Evolutionary conservation across 2,329 filamentous ascomycete genomes (phyloP).

Genomic region (Claviceps sp.): DNA sequence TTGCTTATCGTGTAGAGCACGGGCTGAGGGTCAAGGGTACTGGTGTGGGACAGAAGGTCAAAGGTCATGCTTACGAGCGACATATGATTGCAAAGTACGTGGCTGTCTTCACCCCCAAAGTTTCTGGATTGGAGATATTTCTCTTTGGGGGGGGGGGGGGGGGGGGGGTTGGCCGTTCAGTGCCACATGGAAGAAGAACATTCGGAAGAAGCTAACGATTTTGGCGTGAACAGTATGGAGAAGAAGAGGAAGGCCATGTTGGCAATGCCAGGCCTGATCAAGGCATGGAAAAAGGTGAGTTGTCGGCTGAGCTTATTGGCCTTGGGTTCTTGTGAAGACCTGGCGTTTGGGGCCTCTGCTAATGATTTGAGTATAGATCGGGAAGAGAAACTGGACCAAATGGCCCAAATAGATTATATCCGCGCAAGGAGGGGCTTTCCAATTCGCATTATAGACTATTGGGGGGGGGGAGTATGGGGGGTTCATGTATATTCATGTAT

Average conservation of each 20-base stretch:
- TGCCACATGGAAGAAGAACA: neutral
- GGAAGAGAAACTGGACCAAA: constrained; percentile 42
- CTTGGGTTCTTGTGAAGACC: no score
- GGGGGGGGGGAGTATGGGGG: neutral
- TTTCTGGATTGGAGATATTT: no score
- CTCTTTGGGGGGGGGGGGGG: neutral
- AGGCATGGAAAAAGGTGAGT: constrained; percentile 82
- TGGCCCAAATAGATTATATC: constrained; percentile 36
- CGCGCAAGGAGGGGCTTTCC: neutral
- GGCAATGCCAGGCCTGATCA: constrained; percentile 84
- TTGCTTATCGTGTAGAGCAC: constrained; percentile 60
- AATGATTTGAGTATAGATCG: constrained; percentile 29
- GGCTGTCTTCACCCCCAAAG: neutral
- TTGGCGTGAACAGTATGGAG: constrained; percentile 49
- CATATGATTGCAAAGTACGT: constrained; percentile 61
- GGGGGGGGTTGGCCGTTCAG: no score
- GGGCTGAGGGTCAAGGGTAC: constrained; percentile 84
- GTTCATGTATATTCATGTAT: constrained; percentile 21
- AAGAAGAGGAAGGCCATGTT: constrained; percentile 84
- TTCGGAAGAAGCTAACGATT: constrained; percentile 6
- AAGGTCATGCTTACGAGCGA: constrained; percentile 89
- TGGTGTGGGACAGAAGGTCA: constrained; percentile 81
- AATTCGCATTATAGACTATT: neutral
- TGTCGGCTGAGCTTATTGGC: neutral
- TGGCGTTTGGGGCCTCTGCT: constrained; percentile 11